A percentile compares a stretch with the other conserved stretches of the same genome.
phyloP scores from a whole-genome alignment of 2,329 filamentous ascomycete genomes.

The Cercospora beticola region DNA sequence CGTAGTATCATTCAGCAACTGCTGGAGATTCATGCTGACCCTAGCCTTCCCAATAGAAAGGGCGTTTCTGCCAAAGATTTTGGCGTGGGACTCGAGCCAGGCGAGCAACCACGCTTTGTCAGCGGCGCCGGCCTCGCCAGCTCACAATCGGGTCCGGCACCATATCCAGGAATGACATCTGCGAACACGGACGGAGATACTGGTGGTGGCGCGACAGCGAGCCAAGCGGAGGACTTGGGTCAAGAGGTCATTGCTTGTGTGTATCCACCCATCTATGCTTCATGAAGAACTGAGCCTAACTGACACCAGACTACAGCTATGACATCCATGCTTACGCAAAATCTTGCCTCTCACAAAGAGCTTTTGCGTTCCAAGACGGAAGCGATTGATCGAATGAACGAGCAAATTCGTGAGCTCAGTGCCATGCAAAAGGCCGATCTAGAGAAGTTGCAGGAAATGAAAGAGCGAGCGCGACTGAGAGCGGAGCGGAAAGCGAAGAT shows the following conservation, averaged over 20 bases:
- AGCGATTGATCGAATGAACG: conserved; percentile 77
- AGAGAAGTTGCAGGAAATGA: conserved; percentile 68
- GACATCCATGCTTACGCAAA: conserved; percentile 75
- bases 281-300: conserved; percentile 16
- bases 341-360: conserved; percentile 73
- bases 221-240: conserved; percentile 67
- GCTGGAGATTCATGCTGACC: conserved; percentile 89
- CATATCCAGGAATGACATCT: conserved; percentile 18
- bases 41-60: conserved; percentile 86
- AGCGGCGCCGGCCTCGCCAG: conserved; percentile 27
- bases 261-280: conserved; percentile 39
- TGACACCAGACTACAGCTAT: conserved; percentile 59
- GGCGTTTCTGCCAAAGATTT: conserved; percentile 91
- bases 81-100: conserved; percentile 73
- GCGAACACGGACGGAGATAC: conserved; percentile 42
- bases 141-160: conserved; percentile 13
- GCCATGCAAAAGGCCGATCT: conserved; percentile 75
- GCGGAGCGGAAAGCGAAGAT: conserved; percentile 69
- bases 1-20: conserved; percentile 95
- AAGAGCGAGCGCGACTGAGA: conserved; percentile 62
- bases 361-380: conserved; percentile 83
- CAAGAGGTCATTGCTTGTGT: conserved; percentile 77
- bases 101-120: conserved; percentile 34
- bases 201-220: conserved; percentile 41
- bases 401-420: conserved; percentile 76